Conservation (phyloP, 192 early-diverging fungal genomes). For the Linnemannia hyalina region DNA sequence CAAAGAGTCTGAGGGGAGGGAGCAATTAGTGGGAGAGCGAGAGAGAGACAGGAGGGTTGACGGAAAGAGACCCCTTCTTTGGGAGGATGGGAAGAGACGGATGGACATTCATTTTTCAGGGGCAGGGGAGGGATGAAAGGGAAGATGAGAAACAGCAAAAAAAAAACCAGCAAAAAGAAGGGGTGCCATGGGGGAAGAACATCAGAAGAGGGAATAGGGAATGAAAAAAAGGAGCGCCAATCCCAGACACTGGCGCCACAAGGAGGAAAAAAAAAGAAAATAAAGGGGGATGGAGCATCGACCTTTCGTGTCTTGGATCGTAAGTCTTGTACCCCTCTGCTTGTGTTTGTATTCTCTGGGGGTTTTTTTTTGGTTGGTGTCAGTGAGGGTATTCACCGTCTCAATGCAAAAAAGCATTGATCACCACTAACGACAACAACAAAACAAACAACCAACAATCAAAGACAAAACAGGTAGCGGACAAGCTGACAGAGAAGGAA, state of each 20-base stretch:
- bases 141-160: not conserved
- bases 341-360: not conserved
- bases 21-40: not conserved
- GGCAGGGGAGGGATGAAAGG: not conserved
- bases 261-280: not conserved
- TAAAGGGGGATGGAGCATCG: constrained; percentile 38
- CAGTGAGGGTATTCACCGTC: not conserved
- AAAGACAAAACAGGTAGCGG: not conserved
- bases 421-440: not conserved
- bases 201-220: not conserved
- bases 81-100: not conserved
- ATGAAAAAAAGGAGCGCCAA: not conserved
- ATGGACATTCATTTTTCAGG: not conserved
- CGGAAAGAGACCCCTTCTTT: not conserved
- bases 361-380: not conserved
- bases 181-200: not conserved
- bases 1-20: not conserved
- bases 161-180: not conserved
- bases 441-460: not conserved
- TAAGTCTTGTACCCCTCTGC: not conserved
- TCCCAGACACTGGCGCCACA: not conserved
- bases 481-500: not conserved
- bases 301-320: not conserved
- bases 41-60: not conserved
- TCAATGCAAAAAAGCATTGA: not conserved